Percentiles rank a stretch among this genome's conserved stretches.
Conservation (phyloP, 768 basidiomycete species). For the Boletus tomentosulus region DNA sequence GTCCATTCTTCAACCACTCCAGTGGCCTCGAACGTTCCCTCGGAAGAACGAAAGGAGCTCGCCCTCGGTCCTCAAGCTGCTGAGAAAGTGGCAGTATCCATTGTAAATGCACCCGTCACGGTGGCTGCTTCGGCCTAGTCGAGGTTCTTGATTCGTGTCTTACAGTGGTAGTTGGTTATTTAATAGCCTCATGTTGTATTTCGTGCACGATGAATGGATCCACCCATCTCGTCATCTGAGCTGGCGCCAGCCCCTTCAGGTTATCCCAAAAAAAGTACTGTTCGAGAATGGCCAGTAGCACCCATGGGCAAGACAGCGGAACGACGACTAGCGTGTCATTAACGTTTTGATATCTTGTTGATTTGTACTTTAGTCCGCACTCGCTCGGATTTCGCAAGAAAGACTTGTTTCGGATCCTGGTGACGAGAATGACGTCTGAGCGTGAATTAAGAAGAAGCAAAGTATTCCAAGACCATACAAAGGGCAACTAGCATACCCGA, state of each 20-base stretch:
- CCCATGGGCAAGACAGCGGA: no score
- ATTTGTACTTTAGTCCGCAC: background rate
- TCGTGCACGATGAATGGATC: background rate
- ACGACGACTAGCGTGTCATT: background rate
- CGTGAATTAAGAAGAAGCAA: background rate
- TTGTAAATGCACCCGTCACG: slow-evolving; percentile 2
- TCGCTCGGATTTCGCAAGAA: background rate
- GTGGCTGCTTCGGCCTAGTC: slow-evolving; percentile 14
- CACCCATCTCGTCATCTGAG: background rate
- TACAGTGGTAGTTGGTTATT: background rate
- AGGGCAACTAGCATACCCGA: slow-evolving; percentile 4
- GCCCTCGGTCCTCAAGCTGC: background rate
- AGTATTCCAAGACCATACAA: background rate
- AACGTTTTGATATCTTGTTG: no score
- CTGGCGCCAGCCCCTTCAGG: no score
- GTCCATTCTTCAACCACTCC: slow-evolving; percentile 14
- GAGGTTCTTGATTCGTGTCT: background rate
- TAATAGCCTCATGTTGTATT: background rate
- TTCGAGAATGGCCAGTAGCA: background rate
- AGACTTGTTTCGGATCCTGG: background rate
- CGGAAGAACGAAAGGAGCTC: slow-evolving; percentile 2
- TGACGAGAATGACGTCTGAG: slow-evolving; percentile 3
- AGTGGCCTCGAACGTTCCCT: slow-evolving; percentile 21
- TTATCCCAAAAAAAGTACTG: no score
- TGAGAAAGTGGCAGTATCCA: background rate